Percentiles rank a stretch among this genome's conserved stretches.
phyloP scores from a whole-genome alignment of 2,329 filamentous ascomycete genomes.

The Hysterium pulicare region DNA sequence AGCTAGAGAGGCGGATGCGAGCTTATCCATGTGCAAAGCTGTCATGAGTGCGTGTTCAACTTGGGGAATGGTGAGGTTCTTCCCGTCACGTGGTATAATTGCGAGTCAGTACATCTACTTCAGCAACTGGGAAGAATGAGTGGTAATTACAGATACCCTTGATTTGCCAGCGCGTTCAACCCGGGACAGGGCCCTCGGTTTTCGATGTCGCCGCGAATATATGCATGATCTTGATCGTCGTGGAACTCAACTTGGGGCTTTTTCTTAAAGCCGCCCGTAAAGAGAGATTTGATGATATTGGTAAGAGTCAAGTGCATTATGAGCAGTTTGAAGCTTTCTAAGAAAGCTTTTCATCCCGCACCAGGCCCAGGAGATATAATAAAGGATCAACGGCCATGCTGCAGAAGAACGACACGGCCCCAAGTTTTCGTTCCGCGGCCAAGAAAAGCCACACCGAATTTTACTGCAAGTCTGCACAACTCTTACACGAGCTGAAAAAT shows the following conservation, averaged over 20 bases:
- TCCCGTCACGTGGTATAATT: conserved; percentile 31
- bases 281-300: neutral
- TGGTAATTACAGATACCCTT: conserved; percentile 28
- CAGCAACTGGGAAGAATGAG: neutral
- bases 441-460: no score
- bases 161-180: conserved; percentile 29
- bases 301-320: neutral
- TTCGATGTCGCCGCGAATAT: conserved; percentile 12
- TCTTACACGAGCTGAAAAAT: neutral
- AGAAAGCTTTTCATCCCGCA: no score
- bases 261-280: neutral
- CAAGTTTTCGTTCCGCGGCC: no score
- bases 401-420: no score
- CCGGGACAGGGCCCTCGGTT: conserved; percentile 27
- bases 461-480: neutral
- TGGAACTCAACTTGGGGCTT: neutral
- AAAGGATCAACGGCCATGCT: no score
- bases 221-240: conserved; percentile 4
- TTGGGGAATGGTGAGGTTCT: conserved; percentile 25
- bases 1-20: conserved; percentile 21
- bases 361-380: no score
- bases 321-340: no score
- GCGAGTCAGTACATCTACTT: neutral
- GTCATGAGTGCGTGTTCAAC: conserved; percentile 28
- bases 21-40: conserved; percentile 19